Percentiles rank a stretch among this genome's conserved stretches.
These are phyloP conservation scores for Solanum chmielewskii DNA, from an alignment of 257 asterid species.

Conservation along the genomic window DNA sequence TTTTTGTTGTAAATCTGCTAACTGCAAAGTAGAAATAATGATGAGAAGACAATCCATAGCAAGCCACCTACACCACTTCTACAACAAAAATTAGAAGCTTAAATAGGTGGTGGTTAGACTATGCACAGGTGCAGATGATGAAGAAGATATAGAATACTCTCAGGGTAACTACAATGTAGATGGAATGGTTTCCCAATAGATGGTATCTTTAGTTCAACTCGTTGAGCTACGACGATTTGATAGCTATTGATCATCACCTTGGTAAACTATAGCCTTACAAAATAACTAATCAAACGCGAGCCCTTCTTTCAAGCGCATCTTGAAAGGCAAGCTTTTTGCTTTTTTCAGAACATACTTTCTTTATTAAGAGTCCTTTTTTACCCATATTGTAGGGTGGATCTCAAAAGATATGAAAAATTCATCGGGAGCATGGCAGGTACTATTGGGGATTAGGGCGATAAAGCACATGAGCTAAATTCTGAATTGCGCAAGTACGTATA, in stretches of 20 bases:
- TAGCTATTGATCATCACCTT: neutral
- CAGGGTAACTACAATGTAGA: neutral
- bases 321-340: neutral
- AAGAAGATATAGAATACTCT: neutral
- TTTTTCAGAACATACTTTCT: neutral
- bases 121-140: neutral
- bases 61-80: neutral
- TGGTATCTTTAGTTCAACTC: neutral
- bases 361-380: neutral
- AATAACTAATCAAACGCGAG: neutral
- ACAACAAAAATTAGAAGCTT: neutral
- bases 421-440: neutral
- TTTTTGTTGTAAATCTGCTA: constrained; percentile 70
- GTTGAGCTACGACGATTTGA: neutral
- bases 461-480: neutral
- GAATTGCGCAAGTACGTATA: neutral
- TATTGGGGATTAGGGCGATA: neutral
- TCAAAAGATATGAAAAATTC: neutral
- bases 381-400: neutral
- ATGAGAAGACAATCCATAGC: neutral
- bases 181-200: neutral
- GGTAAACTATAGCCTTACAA: neutral
- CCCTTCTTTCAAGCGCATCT: neutral
- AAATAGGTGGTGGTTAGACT: neutral
- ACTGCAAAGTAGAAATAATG: constrained; percentile 34